Percentiles rank a stretch among this genome's conserved stretches.
Conservation (phyloP, 2,329 filamentous ascomycete genomes). For the Dactylellina cionopaga region DNA sequence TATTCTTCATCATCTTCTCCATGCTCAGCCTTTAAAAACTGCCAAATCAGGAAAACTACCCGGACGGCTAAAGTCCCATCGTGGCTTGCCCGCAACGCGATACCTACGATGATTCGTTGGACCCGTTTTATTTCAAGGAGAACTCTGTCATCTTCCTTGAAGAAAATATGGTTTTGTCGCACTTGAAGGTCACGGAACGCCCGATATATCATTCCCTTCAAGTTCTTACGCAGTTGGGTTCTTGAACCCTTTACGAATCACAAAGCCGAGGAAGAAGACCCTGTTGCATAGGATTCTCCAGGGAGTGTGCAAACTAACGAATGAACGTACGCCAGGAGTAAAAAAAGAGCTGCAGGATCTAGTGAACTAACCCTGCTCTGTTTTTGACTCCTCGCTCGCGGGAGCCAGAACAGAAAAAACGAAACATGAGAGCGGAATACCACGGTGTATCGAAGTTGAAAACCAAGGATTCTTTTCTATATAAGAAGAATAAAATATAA, state of each 20-base stretch:
- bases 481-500: too few species aligned
- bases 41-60: slow-evolving; percentile 28
- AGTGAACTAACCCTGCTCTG: slow-evolving; percentile 4
- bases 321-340: background rate
- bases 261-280: background rate
- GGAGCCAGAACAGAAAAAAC: too few species aligned
- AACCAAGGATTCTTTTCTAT: too few species aligned
- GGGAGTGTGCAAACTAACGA: background rate
- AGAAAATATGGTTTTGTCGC: background rate
- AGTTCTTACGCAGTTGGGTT: background rate
- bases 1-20: background rate
- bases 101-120: slow-evolving; percentile 11
- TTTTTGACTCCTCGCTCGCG: slow-evolving; percentile 3
- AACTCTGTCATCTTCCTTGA: slow-evolving; percentile 1
- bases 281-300: slow-evolving; percentile 14
- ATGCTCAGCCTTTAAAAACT: slow-evolving; percentile 17
- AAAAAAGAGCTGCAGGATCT: background rate
- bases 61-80: slow-evolving; percentile 23
- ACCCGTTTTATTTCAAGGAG: slow-evolving; percentile 3
- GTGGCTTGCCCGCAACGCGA: slow-evolving; percentile 41
- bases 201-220: background rate
- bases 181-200: background rate
- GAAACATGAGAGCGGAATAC: too few species aligned
- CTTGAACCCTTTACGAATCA: background rate
- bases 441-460: too few species aligned